These are phyloP conservation scores for Calycina herbarum DNA, from an alignment of 2,329 filamentous ascomycete species.

Conservation along the genomic window DNA sequence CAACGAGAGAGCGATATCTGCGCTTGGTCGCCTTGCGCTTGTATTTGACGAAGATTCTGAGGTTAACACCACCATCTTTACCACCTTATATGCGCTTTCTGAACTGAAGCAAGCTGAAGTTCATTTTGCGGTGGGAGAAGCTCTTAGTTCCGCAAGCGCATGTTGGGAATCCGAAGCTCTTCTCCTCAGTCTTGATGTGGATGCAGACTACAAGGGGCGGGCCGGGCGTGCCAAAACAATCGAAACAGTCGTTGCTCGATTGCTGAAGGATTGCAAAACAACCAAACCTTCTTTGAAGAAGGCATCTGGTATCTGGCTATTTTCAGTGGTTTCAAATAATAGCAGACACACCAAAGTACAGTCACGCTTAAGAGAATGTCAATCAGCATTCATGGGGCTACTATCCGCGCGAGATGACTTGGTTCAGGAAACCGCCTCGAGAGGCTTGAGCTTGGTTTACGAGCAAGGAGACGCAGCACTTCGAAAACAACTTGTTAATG, in stretches of 20 bases:
- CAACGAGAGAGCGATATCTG: constrained; percentile 77
- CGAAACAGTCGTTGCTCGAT: constrained; percentile 58
- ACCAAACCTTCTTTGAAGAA: constrained; percentile 89
- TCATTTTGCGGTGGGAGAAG: constrained; percentile 89
- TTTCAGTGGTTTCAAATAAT: constrained; percentile 88
- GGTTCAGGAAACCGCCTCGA: constrained; percentile 91
- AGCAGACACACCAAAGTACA: constrained; percentile 77
- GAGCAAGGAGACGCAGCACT: constrained; percentile 82
- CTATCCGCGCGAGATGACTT: constrained; percentile 88
- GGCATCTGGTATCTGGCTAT: constrained; percentile 91
- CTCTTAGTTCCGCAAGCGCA: constrained; percentile 72
- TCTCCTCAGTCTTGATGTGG: constrained; percentile 73
- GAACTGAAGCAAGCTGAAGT: constrained; percentile 84
- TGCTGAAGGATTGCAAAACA: constrained; percentile 74
- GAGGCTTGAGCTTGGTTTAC: constrained; percentile 89
- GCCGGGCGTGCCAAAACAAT: constrained; percentile 42
- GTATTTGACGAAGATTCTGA: constrained; percentile 50
- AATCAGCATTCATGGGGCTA: constrained; percentile 84
- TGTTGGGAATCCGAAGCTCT: constrained; percentile 85
- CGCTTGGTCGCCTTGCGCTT: constrained; percentile 75
- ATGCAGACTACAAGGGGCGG: constrained; percentile 49
- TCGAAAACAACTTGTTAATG: constrained; percentile 79
- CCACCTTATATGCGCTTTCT: constrained; percentile 72
- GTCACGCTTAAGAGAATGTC: constrained; percentile 71
- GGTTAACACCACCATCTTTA: constrained; percentile 57